Evolutionary conservation across 192 early-diverging fungal genomes (phyloP), one percentile per base, ranked within the genome.

Genomic region (Ambispora gerdemannii): DNA sequence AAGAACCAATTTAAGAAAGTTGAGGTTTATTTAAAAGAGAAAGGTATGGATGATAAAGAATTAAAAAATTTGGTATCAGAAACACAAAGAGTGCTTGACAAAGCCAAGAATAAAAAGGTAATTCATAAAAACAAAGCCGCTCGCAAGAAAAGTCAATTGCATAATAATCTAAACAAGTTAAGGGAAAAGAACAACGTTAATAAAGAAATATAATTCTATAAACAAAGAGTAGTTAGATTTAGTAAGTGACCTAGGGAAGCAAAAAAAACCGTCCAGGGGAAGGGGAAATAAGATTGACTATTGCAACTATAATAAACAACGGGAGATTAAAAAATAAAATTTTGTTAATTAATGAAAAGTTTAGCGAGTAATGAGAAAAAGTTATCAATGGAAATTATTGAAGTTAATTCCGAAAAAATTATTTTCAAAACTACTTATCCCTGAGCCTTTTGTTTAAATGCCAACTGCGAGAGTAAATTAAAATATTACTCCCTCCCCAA

Each of bases 321-420:
- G n/a, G n/a, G n/a, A n/a, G n/a, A n/a, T n/a, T n/a, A n/a, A n/a
- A n/a, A n/a, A n/a, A n/a, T n/a, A n/a, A n/a, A n/a, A n/a, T n/a
- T n/a, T n/a, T n/a, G n/a, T n/a, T n/a, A n/a, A n/a, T n/a, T 55
- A 55, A 22, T 22, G 17, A 55, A 55, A 55, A 55, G 24, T 55
- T 25, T 55, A 55, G 24, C 17, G 17, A 17, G 6, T 47, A 47
- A 17, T 47, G 17, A 47, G 17, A 17, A 56, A 63, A 63, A 38
- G 25, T 3, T 19, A 6, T 17, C 15, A 63, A 3, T 63, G 38
- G 61, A 63, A 63, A 63, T 63, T 35, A 17, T 63, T 17, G 61
- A 63, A 36, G 17, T 63, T 38, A 63, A 63, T 63, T 63, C 36
- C 0, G 34, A 63, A 63, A 63, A 63, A 63, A 63, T 63, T 63